A percentile compares a stretch with the other conserved stretches of the same genome.
Conservation (phyloP, 805 yeast species). For the Lachancea meyersii region DNA sequence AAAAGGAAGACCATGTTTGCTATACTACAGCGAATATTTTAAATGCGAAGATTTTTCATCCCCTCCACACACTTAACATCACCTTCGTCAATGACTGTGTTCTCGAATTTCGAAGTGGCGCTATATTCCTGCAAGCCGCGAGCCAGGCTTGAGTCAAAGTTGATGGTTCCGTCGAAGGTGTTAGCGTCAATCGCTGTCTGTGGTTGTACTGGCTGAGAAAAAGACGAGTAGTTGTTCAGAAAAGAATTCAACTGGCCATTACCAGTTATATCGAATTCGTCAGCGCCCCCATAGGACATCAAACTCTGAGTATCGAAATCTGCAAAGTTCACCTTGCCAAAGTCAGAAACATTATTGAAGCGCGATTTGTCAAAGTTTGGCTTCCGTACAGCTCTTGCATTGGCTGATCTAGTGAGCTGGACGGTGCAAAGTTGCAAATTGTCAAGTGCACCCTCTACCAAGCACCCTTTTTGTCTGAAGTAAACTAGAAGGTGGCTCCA, state of each 20-base stretch:
- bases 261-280: slow-evolving; percentile 12
- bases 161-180: slow-evolving; percentile 10
- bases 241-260: slow-evolving; percentile 16
- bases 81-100: neutral
- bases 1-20: no score
- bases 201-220: neutral
- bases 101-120: slow-evolving; percentile 9
- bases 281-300: slow-evolving; percentile 28
- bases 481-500: slow-evolving; percentile 78
- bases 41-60: slow-evolving; percentile 3
- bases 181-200: slow-evolving; percentile 5
- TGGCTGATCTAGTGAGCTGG: slow-evolving; percentile 37
- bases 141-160: slow-evolving; percentile 21
- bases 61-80: neutral
- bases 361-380: slow-evolving; percentile 11
- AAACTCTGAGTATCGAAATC: slow-evolving; percentile 33
- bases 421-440: slow-evolving; percentile 68
- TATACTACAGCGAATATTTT: neutral
- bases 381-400: slow-evolving; percentile 1
- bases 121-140: slow-evolving; percentile 15
- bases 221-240: neutral
- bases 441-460: slow-evolving; percentile 85
- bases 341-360: slow-evolving; percentile 18
- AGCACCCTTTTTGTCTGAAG: slow-evolving; percentile 75
- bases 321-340: slow-evolving; percentile 13